Conservation (phyloP, 768 basidiomycete genomes). For the Mycena sanguinolenta region DNA sequence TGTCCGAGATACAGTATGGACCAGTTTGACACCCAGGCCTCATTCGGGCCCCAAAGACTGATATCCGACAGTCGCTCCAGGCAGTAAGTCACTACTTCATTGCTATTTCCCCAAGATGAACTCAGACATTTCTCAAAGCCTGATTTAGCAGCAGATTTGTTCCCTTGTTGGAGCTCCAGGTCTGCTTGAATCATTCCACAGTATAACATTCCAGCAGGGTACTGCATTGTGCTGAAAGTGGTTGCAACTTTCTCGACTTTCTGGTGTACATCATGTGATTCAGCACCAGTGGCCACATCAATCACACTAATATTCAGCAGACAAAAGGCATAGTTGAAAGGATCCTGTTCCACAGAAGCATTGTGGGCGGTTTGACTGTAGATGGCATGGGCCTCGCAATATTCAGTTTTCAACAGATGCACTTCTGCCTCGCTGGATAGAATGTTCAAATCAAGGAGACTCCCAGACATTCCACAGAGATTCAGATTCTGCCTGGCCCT, state of each 20-base stretch:
- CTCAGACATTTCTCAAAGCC: background rate
- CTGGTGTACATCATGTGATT: background rate
- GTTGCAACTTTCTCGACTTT: background rate
- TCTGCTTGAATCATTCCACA: background rate
- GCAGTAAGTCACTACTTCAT: background rate
- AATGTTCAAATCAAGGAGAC: background rate
- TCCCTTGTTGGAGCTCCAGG: background rate
- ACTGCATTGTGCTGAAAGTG: background rate
- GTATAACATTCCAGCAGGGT: background rate
- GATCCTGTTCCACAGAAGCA: background rate
- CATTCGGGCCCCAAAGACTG: background rate
- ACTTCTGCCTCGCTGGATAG: background rate
- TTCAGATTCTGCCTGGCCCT: background rate
- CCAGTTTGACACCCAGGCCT: background rate
- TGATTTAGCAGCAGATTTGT: background rate
- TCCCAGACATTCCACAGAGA: background rate
- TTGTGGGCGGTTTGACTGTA: background rate
- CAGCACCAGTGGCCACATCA: constrained; percentile 1
- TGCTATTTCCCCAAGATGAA: background rate
- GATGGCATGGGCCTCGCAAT: background rate
- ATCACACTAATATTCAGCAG: constrained; percentile 7
- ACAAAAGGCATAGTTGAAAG: constrained; percentile 9
- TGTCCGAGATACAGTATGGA: background rate
- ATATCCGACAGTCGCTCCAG: constrained; percentile 1
- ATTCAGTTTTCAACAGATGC: no score